Conservation (phyloP, 2,329 filamentous ascomycete species). For the Dryadomyces sulphureus region DNA sequence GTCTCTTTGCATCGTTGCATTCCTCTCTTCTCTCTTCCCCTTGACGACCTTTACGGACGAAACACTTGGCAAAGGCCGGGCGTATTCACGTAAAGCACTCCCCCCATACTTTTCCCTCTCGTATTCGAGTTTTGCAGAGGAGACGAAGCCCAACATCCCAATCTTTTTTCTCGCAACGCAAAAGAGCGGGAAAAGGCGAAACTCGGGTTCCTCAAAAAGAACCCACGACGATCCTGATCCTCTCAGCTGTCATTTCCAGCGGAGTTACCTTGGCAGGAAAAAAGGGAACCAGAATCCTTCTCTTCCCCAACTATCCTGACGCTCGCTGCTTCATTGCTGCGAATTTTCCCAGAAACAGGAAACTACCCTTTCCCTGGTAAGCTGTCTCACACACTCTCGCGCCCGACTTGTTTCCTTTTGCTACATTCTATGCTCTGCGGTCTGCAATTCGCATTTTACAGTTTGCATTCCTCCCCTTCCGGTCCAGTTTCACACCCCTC, state of each 20-base stretch:
- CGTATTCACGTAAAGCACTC: background rate
- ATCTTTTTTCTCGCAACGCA: too few relatives aligned
- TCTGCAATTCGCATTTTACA: background rate
- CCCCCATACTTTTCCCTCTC: background rate
- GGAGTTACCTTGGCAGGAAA: background rate
- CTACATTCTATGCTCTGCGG: too few relatives aligned
- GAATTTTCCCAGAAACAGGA: conserved; percentile 3
- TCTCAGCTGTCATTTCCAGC: background rate
- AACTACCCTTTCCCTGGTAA: background rate
- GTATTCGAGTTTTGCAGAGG: background rate
- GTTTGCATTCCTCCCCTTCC: background rate
- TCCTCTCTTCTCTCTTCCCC: background rate
- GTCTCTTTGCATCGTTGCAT: background rate
- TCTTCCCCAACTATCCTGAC: conserved; percentile 1
- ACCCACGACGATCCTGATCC: conserved; percentile 1
- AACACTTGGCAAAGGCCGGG: background rate
- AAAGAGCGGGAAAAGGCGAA: background rate
- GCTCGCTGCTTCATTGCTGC: conserved; percentile 10
- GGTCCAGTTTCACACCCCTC: too few relatives aligned
- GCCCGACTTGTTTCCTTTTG: too few relatives aligned
- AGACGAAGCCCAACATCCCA: too few relatives aligned
- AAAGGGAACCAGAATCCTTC: background rate
- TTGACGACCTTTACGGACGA: background rate
- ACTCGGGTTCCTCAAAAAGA: background rate
- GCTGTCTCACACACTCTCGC: background rate